These are phyloP conservation scores for Cenococcum geophilum DNA, from an alignment of 495 filamentous ascomycete genomes.

Conservation along the genomic window DNA sequence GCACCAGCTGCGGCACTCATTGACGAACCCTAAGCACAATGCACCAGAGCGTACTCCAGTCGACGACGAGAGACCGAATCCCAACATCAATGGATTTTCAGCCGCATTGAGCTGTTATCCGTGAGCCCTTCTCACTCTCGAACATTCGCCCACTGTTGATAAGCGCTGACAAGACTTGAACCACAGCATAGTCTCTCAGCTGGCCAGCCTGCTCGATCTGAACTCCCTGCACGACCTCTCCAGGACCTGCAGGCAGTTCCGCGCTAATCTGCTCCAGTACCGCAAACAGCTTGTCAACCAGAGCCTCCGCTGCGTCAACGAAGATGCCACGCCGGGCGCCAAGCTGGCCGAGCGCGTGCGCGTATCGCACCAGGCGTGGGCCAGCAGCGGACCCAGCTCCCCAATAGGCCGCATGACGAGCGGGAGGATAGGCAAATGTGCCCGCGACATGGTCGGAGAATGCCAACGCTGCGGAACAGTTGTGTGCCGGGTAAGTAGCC, in stretches of 20 bases:
- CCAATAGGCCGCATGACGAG: slow-evolving; percentile 43
- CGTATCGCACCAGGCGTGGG: slow-evolving; percentile 28
- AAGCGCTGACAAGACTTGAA: slow-evolving; percentile 20
- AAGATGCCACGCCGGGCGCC: slow-evolving; percentile 48
- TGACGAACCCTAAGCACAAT: background rate
- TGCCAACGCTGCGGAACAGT: slow-evolving; percentile 71
- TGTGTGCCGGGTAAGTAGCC: slow-evolving; percentile 65
- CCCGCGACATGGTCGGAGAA: slow-evolving; percentile 74
- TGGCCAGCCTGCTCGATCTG: slow-evolving; percentile 70
- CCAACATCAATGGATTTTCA: slow-evolving; percentile 65
- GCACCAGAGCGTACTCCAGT: slow-evolving; percentile 16
- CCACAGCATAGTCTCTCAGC: slow-evolving; percentile 64
- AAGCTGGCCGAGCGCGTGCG: slow-evolving; percentile 31
- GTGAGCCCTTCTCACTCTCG: slow-evolving; percentile 47
- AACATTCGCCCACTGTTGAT: slow-evolving; percentile 9
- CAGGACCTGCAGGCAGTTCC: slow-evolving; percentile 71
- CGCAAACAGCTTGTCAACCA: slow-evolving; percentile 62
- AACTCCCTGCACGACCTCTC: slow-evolving; percentile 79
- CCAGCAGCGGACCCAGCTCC: slow-evolving; percentile 21
- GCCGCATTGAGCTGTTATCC: slow-evolving; percentile 83
- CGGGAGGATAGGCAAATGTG: slow-evolving; percentile 68
- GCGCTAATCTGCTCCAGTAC: slow-evolving; percentile 66
- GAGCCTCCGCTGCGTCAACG: slow-evolving; percentile 73
- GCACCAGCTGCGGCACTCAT: slow-evolving; percentile 11
- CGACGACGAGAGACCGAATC: slow-evolving; percentile 47